Evolutionary conservation across 305 asterid species (phyloP).

Genomic region (Solanum hybrid): DNA sequence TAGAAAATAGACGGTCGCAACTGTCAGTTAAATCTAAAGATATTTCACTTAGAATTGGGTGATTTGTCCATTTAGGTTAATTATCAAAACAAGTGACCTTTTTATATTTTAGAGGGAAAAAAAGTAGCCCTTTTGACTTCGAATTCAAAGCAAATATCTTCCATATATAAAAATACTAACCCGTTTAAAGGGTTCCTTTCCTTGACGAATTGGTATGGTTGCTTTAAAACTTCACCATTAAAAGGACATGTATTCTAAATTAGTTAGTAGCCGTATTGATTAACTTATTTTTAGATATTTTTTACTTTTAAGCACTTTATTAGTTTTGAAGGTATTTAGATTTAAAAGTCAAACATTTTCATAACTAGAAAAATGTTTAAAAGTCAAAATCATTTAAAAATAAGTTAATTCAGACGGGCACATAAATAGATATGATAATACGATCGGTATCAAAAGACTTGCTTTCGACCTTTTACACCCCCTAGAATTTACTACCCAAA

Average conservation of each 20-base stretch:
- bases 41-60: neutral
- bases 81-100: neutral
- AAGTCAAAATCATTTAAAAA: neutral
- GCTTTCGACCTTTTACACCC: neutral
- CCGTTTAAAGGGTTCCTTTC: neutral
- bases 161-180: neutral
- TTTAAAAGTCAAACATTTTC: neutral
- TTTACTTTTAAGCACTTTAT: neutral
- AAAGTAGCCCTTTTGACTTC: neutral
- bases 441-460: neutral
- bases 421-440: no score
- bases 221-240: neutral
- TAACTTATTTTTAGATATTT: neutral
- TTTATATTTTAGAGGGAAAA: neutral
- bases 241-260: no score
- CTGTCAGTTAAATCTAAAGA: neutral
- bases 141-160: neutral
- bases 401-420: no score
- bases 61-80: neutral
- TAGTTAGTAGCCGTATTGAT: neutral
- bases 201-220: neutral
- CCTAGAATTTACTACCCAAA: neutral
- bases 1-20: neutral
- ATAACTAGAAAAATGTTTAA: no score
- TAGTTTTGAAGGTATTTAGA: neutral